Evolutionary conservation across 1,284 basidiomycete genomes (phyloP).

Genomic region (Cutaneotrichosporon sp.): DNA sequence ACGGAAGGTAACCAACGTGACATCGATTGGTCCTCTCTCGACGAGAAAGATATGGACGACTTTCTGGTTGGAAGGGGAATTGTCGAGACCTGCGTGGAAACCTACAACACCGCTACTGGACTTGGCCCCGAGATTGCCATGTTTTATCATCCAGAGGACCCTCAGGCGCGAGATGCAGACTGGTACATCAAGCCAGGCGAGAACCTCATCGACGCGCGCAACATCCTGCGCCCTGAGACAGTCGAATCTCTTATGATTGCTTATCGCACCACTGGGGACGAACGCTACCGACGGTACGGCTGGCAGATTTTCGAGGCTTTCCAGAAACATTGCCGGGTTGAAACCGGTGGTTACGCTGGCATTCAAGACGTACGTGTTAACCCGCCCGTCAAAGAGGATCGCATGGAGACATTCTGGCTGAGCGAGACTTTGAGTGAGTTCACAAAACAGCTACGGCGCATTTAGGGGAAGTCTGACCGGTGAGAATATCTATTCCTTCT

Average conservation of each 20-base stretch:
- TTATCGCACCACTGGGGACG: conserved; percentile 73
- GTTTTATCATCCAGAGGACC: conserved; percentile 57
- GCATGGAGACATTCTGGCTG: conserved; percentile 95
- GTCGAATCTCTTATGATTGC: conserved; percentile 90
- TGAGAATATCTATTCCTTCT: conserved; percentile 80
- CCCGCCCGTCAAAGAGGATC: conserved; percentile 66
- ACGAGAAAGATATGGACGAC: conserved; percentile 61
- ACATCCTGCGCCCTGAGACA: conserved; percentile 91
- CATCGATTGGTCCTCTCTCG: conserved; percentile 45
- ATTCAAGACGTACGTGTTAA: conserved; percentile 73
- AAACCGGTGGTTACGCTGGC: conserved; percentile 74
- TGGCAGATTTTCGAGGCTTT: conserved; percentile 91
- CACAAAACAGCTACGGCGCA: neutral
- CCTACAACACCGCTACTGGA: conserved; percentile 79
- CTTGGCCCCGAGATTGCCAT: conserved; percentile 75
- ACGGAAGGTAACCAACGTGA: conserved; percentile 59
- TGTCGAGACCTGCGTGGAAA: conserved; percentile 79
- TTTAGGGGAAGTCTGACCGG: neutral
- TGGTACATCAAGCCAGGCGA: conserved; percentile 75
- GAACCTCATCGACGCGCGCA: conserved; percentile 70
- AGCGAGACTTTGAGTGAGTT: conserved; percentile 73
- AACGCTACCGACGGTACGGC: conserved; percentile 72
- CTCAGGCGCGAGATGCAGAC: conserved; percentile 53
- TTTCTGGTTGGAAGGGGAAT: conserved; percentile 77
- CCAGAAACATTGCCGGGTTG: conserved; percentile 67